Base-by-base conservation (phyloP, 495 filamentous ascomycete species). In the Xylaria nigripes region DNA sequence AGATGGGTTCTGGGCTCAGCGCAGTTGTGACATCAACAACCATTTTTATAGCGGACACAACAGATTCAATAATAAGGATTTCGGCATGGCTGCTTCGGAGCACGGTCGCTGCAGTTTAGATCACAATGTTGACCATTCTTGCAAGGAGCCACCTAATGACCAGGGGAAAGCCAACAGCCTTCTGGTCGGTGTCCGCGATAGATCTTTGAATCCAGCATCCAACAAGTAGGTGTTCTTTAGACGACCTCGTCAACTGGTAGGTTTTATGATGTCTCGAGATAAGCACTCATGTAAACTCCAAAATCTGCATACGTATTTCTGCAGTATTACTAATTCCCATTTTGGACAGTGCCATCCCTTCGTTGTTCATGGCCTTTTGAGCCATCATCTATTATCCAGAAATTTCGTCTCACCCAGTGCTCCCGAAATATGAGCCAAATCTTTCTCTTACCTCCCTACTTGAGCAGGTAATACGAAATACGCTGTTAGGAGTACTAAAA, bases 331-430 rank as follows among this genome's bases (percentile, higher is more conserved):
- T 30, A 30, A 30, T 10, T 30, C 6, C 34, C 7, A 41, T 22
- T 23, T 48, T 42, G 23, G 0, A 18, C 25, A 54, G 51, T 45
- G 64, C 65, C 1, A 57, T 61, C 15, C 70, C 70, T 10, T 47
- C 76, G n/a, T 38, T 79, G 1, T 66, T 61, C n/a, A 62, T 72
- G 61, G 45, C 58, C 0, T 71, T 71, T 41, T 66, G 64, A 36
- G 65, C 67, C 2, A 45, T 77, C 13, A 34, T 38, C 19, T 45
- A 54, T 22, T 38, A 45, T 7, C 54, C 57, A 7, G 51, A 50
- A 18, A 29, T 57, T 19, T 45, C 47, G 16, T 41, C 29, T 1
- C 22, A 45, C 10, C 27, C 42, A 2, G 41, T 27, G 6, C 54
- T 57, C 12, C 54, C 54, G 8, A 46, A 30, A 50, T 57, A 40